phyloP scores from a whole-genome alignment of 129 eudicot species.

The Gnaphalium uliginosum region DNA sequence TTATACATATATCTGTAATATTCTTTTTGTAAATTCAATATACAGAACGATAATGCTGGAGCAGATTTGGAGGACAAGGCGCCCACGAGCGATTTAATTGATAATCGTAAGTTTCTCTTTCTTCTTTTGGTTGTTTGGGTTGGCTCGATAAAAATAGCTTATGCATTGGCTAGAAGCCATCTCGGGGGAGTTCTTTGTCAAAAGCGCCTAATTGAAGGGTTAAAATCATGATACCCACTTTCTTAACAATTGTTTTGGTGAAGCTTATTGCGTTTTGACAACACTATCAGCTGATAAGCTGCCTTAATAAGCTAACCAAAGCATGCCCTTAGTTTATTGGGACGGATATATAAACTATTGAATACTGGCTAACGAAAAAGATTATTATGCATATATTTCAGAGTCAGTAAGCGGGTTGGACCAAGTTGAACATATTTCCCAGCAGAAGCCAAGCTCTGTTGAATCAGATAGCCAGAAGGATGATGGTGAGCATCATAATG shows the following conservation, averaged over 20 bases:
- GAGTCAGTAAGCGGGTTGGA: slow-evolving; percentile 52
- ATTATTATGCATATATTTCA: not conserved
- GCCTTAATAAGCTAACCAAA: not conserved
- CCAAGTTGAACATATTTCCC: slow-evolving; percentile 54
- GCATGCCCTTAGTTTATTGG: slow-evolving; percentile 27
- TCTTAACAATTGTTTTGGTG: not conserved
- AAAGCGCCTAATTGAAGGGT: not conserved
- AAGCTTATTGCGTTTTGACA: not conserved
- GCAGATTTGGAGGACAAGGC: slow-evolving; percentile 45
- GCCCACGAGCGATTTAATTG: slow-evolving; percentile 40
- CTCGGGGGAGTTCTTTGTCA: too few relatives aligned
- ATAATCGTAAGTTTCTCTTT: slow-evolving; percentile 52
- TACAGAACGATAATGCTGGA: slow-evolving; percentile 37
- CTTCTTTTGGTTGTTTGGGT: not conserved
- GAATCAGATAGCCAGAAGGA: slow-evolving; percentile 35
- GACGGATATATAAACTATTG: slow-evolving; percentile 31
- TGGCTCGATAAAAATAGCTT: not conserved
- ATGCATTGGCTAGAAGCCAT: too few relatives aligned
- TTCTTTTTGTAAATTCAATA: slow-evolving; percentile 2
- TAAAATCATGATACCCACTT: not conserved
- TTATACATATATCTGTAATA: not conserved
- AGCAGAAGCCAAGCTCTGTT: slow-evolving; percentile 10
- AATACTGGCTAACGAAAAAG: slow-evolving; percentile 20
- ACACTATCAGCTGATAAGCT: not conserved
- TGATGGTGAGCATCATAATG: slow-evolving; percentile 59